These are phyloP conservation scores for Cladosporium halotolerans DNA, from an alignment of 2,329 filamentous ascomycete species.

Conservation along the genomic window DNA sequence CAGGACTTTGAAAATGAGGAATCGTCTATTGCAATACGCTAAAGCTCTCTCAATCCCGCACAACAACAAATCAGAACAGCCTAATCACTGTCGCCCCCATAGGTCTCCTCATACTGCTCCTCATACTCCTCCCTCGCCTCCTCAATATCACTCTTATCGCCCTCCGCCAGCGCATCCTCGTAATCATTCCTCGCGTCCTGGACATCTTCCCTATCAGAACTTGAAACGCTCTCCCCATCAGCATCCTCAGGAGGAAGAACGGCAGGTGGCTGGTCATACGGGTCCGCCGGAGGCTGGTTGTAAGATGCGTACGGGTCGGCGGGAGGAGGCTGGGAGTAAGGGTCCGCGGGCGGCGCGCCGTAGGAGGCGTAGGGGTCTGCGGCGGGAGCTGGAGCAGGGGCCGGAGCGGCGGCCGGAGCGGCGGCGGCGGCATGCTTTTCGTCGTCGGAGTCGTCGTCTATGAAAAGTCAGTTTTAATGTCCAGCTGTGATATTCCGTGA, in stretches of 20 bases:
- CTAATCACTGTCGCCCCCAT: slow-evolving; percentile 19
- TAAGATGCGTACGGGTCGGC: slow-evolving; percentile 11
- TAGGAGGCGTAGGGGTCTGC: slow-evolving; percentile 1
- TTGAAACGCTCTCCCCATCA: slow-evolving; percentile 15
- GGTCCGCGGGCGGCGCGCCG: not conserved
- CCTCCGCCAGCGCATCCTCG: slow-evolving; percentile 33
- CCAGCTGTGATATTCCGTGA: not conserved
- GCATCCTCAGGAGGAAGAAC: slow-evolving; percentile 12
- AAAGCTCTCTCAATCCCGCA: no score
- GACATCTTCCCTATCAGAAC: slow-evolving; percentile 31
- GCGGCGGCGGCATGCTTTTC: slow-evolving; percentile 20
- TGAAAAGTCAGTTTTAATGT: no score
- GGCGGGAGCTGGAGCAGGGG: not conserved
- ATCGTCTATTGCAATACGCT: no score
- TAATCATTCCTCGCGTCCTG: slow-evolving; percentile 40
- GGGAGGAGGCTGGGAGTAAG: slow-evolving; percentile 6
- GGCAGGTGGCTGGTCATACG: slow-evolving; percentile 11
- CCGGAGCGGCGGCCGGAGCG: slow-evolving; percentile 16
- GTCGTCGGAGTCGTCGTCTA: slow-evolving; percentile 31
- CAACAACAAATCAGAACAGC: not conserved
- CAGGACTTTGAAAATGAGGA: no score
- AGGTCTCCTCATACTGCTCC: slow-evolving; percentile 45
- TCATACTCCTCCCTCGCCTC: slow-evolving; percentile 49
- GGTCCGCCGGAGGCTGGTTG: slow-evolving; percentile 13
- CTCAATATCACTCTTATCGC: slow-evolving; percentile 48